Evolutionary conservation across 2,329 filamentous ascomycete species (phyloP), one percentile per base, ranked within the genome.

Genomic region (Ophiostoma novo-ulmi): DNA sequence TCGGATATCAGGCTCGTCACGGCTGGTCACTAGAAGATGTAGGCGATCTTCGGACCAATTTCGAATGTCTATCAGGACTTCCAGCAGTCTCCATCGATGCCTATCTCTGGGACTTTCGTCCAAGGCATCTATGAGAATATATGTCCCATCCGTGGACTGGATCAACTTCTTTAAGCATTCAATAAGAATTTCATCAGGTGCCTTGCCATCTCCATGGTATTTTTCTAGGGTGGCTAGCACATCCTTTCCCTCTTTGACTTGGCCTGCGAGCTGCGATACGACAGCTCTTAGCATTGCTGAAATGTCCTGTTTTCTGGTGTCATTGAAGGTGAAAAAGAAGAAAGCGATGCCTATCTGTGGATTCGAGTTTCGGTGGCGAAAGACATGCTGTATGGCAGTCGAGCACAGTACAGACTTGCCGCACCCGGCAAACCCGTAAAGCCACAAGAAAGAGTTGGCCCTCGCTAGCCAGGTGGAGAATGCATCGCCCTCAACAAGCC

Each of bases 311-410:
- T 81, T 81, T 11, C 52, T 64, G 0, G 72, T 38, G 61, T 81
- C 79, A 63, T 77, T 78, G 72, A 80, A 81, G 3, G 78, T 77
- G 68, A 82, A 82, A 74, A 78, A 82, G 73, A 82, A 82, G 72
- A 78, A 81, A 1, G 76, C 78, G 14, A 81, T 67, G 0, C 75
- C 78, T 13, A 76, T 74, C 75, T 14, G 72, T 63, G 4, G 58
- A 36, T 63, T 63, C 0, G 58, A 75, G 17, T 64, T 71, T 6
- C 69, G 73, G 68, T 75, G 72, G 13, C 73, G 71, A 26, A 72
- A 73, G 1, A 76, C 66, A 61, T 77, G 70, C 58, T 79, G 78
- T 63, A 81, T 78, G 10, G 77, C 75, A 1, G 79, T 81, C 10
- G 77, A 80, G 64, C 76, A 79, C 11, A 82, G 72, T 0, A 82